Evolutionary conservation across 495 filamentous ascomycete species (phyloP).

Genomic region (Aspergillus bridgeri): DNA sequence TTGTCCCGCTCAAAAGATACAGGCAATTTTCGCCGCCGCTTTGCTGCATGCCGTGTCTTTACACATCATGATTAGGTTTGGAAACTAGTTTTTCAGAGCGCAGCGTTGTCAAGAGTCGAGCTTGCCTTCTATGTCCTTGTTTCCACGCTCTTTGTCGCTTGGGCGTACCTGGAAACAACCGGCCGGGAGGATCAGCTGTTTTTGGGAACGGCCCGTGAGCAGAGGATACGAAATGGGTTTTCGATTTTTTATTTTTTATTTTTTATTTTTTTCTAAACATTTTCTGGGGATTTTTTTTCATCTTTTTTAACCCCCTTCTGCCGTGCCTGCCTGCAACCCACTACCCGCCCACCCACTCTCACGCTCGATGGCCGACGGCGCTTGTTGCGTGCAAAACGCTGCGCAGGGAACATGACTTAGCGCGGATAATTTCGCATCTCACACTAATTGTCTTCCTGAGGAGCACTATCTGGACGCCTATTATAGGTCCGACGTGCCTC

Average conservation of each 20-base stretch:
- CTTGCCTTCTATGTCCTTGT: not conserved
- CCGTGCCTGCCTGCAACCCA: not conserved
- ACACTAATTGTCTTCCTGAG: not conserved
- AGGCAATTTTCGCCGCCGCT: too few species aligned
- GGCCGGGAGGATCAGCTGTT: not conserved
- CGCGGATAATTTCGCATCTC: not conserved
- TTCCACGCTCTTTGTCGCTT: not conserved
- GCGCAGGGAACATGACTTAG: slow-evolving; percentile 5
- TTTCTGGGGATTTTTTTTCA: not conserved
- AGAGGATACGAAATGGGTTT: not conserved
- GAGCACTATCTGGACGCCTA: slow-evolving; percentile 7
- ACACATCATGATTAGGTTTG: not conserved
- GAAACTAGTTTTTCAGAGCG: not conserved
- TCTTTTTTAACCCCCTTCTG: not conserved
- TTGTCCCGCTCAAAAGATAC: too few species aligned
- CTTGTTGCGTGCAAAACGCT: not conserved
- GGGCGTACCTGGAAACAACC: not conserved
- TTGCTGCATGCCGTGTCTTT: too few species aligned
- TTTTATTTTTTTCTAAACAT: slow-evolving; percentile 3
- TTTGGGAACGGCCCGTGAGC: not conserved
- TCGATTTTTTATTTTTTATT: not conserved
- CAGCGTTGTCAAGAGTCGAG: not conserved
- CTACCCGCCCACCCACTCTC: not conserved
- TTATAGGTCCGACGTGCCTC: slow-evolving; percentile 14
- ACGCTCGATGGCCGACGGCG: not conserved